phyloP scores from a whole-genome alignment of 768 basidiomycete species.

The Agaricus bisporus region DNA sequence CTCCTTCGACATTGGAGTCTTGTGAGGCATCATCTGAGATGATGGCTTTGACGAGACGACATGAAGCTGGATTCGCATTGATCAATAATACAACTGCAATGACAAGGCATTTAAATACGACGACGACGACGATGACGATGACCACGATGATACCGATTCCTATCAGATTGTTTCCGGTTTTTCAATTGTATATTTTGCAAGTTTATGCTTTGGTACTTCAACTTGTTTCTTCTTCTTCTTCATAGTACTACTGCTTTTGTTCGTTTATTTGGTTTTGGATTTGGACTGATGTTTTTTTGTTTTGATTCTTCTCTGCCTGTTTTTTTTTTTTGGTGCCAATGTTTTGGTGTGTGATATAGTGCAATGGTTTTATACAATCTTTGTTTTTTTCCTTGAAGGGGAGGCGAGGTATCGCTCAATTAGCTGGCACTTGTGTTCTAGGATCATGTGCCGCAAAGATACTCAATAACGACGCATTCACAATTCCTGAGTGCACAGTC shows the following conservation, averaged over 20 bases:
- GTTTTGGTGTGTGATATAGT: too few relatives aligned
- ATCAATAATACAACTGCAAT: not conserved
- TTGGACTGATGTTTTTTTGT: not conserved
- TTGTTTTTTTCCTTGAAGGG: too few relatives aligned
- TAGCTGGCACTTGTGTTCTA: too few relatives aligned
- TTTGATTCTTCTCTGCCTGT: not conserved
- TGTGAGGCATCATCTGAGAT: not conserved
- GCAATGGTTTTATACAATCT: too few relatives aligned
- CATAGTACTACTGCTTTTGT: not conserved
- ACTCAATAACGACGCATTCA: too few relatives aligned
- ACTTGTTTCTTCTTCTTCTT: not conserved
- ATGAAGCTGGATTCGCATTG: conserved; percentile 8
- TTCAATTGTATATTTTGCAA: conserved; percentile 5
- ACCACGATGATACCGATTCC: too few relatives aligned
- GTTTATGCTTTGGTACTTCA: conserved; percentile 6
- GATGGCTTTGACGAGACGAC: conserved; percentile 5
- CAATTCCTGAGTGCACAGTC: too few relatives aligned
- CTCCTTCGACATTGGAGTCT: not conserved
- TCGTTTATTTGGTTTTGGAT: not conserved
- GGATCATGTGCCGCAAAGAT: too few relatives aligned
- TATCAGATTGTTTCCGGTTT: not conserved
- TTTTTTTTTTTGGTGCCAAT: not conserved
- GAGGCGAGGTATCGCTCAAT: too few relatives aligned
- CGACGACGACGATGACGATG: too few relatives aligned
- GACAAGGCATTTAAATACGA: too few relatives aligned